Evolutionary conservation across 2,329 filamentous ascomycete genomes (phyloP).

Genomic region (Venturia carpophila): DNA sequence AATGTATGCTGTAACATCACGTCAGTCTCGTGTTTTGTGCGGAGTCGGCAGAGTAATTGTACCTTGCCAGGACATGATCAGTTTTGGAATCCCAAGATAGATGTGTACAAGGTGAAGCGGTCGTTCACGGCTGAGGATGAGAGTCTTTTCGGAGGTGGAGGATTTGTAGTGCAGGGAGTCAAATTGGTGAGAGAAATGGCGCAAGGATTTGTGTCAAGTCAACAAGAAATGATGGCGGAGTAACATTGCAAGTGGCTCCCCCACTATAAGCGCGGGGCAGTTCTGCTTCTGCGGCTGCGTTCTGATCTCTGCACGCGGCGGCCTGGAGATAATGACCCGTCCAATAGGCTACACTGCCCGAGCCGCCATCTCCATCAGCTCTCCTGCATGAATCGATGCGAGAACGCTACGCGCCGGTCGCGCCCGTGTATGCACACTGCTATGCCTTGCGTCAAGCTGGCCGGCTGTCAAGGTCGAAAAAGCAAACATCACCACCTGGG

Average conservation of each 20-base stretch:
- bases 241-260: not conserved
- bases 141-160: not conserved
- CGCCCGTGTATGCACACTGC: conserved; percentile 6
- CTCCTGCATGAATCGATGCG: not conserved
- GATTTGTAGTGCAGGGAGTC: not conserved
- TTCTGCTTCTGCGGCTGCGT: too few species aligned
- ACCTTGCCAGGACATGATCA: conserved; percentile 38
- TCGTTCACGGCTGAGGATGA: not conserved
- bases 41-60: conserved; percentile 21
- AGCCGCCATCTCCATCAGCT: not conserved
- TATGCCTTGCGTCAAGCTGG: not conserved
- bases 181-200: conserved; percentile 8
- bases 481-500: not conserved
- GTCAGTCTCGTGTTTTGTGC: conserved; percentile 14
- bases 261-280: not conserved
- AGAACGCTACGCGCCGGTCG: not conserved
- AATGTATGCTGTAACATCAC: conserved; percentile 32
- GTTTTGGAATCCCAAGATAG: not conserved
- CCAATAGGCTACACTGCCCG: not conserved
- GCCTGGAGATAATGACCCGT: too few species aligned
- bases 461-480: not conserved
- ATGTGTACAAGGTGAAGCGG: not conserved
- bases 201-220: conserved; percentile 7
- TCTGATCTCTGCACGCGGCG: too few species aligned
- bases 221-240: conserved; percentile 8